Evolutionary conservation across 1,139 yeast genomes (phyloP), one percentile per base, ranked within the genome.

Genomic region (Geotrichum phurueaensis): DNA sequence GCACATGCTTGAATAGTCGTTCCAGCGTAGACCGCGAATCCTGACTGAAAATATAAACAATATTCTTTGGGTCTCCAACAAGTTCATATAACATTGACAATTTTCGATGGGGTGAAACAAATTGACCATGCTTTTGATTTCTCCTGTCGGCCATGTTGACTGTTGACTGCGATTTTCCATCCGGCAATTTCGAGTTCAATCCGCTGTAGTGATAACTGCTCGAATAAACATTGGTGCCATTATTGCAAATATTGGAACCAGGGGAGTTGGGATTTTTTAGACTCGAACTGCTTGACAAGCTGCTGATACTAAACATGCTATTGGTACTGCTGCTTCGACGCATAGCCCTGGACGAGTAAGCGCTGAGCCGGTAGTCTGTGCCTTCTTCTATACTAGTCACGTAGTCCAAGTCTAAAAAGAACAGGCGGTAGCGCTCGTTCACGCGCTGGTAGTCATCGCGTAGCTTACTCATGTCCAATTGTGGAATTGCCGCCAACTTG

Each of bases 31-130:
- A 73, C 63, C 87, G 79, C 59, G 84, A 83, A 67, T 86, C 81
- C 58, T 84, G 82, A 66, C 91, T 85, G 59, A 87, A 79, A 7
- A 92, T 80, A 69, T 87, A 92, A 1, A 92, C 94, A 58, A 80
- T 77, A 68, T 89, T 90, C 13, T 72, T 69, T 0, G 84, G 79
- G 57, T 87, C 84, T 12, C 75, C 71, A 29, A 82, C 79, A 13
- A 83, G 76, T 57, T 78, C 82, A 1, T 81, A 75, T 13, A 83
- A 69, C 53, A 72, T 72, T 3, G 70, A 65, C 18, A 73, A 64
- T 51, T 71, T 73, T 33, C 75, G 66, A 53, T 72, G 73, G 2
- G 72, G 73, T 6, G 75, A 70, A 12, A 71, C 64, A 60, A 66
- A 70, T 13, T 71, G 45, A 12, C 56, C 60, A 20, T 48, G 39